Evolutionary conservation across 176 grass and related monocot genomes (phyloP), one percentile per base, ranked within the genome.

Genomic region (Oryza australiensis): DNA sequence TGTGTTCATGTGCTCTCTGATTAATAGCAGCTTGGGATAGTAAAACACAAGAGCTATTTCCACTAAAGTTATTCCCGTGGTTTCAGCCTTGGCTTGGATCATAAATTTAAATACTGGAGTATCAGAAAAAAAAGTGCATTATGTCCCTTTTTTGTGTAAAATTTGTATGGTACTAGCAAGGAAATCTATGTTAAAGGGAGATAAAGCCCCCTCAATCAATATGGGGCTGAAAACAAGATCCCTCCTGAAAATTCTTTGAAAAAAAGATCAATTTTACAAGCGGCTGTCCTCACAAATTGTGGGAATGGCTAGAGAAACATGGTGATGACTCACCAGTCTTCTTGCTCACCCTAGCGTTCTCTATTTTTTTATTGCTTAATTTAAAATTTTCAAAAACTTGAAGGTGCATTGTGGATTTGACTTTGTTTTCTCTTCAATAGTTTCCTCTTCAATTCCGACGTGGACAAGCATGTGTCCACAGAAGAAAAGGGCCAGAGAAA

Each of bases 391-490:
- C 51, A 55, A 9, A 55, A 55, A 55, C 0, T 8, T 55, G 4
- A 9, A 3, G 5, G 18, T 70, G 79, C 46, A 62, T 32, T 45
- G 7, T 30, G 67, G 66, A 62, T 82, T 82, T 82, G 51, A 82
- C 79, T 33, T 72, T 46, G 1, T 72, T 37, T 45, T 45, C 67
- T 45, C 32, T 64, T 46, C 57, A 73, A 64, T 64, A n/a, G 1
- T 72, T 37, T 45, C 33, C 67, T 45, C 32, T 64, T 46, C 57
- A 73, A 64, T 64, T 82, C 69, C 20, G 24, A 12, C 55, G 68
- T 63, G 68, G 67, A 43, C 68, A 55, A 70, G 32, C 62, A 33
- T 41, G 33, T 51, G 14, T 29, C 15, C 80, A 48, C 57, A 26
- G 38, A 73, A 75, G 70, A 51, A 83, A 73, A 73, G 68, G 29